Evolutionary conservation across 768 basidiomycete genomes (phyloP), one percentile per base, ranked within the genome.

Genomic region (Amanita polypyramis): DNA sequence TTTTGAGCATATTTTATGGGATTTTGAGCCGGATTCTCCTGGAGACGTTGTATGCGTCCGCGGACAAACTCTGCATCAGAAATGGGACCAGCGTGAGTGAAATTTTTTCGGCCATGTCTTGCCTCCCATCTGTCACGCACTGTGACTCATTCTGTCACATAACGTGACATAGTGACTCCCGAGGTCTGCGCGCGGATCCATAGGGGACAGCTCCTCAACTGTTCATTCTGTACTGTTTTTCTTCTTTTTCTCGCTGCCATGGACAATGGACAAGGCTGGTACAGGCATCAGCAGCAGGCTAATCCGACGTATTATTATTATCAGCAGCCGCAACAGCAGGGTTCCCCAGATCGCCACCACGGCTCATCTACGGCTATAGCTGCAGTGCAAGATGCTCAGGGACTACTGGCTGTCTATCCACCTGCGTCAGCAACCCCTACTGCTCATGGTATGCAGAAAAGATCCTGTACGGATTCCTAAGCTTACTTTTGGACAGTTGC

Each of bases 341-440:
- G 20, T 14, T 45, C 35, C 3, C 40, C 35, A 23, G 47, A 42
- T n/a, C 38, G 45, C 29, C 43, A 51, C n/a, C 34, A 35, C 15
- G 27, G 19, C 20, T 52, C 58, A 9, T 43, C 51, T 41, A 56
- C 58, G 34, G 60, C 62, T 8, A 56, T 70, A 30, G 73, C 79
- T 60, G 68, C 79, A 4, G 79, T 80, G 3, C 79, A 84, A 43
- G 78, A 80, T 60, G 79, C 83, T 2, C 85, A 85, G 52, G 65
- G 73, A 45, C 63, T 89, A 20, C 70, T 85, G 39, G 74, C 77
- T 3, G 68, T 75, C 29, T 89, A 86, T 60, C 83, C 87, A 33
- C 72, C 82, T 56, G 82, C 82, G 33, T 87, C 85, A 51, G 80
- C 82, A 21, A 84, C 80, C 3, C 85, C 85, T n/a, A 75, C 84